Base-by-base conservation (phyloP, 768 basidiomycete species). In the Trametes elegans region DNA sequence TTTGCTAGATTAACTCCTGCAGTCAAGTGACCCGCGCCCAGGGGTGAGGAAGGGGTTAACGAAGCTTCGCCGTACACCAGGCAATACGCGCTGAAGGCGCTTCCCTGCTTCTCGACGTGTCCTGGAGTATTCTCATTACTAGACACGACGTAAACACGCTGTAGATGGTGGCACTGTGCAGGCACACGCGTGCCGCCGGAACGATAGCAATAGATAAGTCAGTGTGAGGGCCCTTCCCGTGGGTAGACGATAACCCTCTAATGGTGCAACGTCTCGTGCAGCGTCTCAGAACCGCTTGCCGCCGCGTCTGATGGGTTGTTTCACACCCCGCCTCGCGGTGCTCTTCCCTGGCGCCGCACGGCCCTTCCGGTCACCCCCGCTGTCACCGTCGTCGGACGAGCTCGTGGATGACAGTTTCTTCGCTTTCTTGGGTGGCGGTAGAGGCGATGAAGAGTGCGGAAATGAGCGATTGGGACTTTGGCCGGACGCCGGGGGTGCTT, bases 231-330 rank as follows among this genome's bases (percentile, higher is more conserved):
- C 11, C 34, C 48, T 50, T 39, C 49, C 36, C 49, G 49, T 45
- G 43, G 42, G 55, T 19, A 50, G 42, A 11, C 31, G 41, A 40
- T 41, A 40, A 27, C 35, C 49, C 39, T 24, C 18, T 29, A 23
- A 26, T 48, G 36, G 16, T 31, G 41, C 9, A 45, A 24, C 29
- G 41, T 28, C 38, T 43, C 51, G 43, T 51, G 26, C 18, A 36
- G 27, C 31, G 18, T 27, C 57, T 77, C 76, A 89, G 74, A 88
- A 91, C 58, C 85, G 79, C 67, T 82, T 87, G 27, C 84, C 87
- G 31, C 85, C 85, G 60, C 88, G 80, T 70, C 84, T 90, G 58
- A 90, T 74, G 5, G 89, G 89, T 62, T 91, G 88, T 62, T 82
- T 79, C 39, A 83, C 76, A 35, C 83, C 83, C 49, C 83, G 74